Base-by-base conservation (phyloP, 768 basidiomycete genomes). In the Naematelia aurantialba region DNA sequence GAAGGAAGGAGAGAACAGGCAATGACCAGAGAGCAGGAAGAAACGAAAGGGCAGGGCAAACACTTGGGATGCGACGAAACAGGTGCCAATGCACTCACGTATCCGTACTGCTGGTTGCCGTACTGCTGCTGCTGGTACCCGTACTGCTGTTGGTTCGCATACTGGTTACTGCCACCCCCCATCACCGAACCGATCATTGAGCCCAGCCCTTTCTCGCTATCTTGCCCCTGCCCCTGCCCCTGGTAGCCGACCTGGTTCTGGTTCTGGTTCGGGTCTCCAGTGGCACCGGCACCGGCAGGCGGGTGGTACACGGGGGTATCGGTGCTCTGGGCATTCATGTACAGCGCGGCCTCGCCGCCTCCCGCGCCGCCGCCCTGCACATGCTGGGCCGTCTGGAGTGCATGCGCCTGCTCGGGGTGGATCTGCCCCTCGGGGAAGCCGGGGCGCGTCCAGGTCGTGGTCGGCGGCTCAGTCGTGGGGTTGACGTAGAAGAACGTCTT, bases 401-500 rank as follows among this genome's bases (percentile, higher is more conserved):
- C 58, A 14, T 47, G 57, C 17, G 50, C 59, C 49, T 69, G 68
- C 48, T 69, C 68, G n/a, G 65, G 62, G 21, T 62, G 56, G 13
- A 62, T 45, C 31, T 66, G 45, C 5, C 62, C 65, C 17, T 42
- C 30, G 3, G 52, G 25, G 13, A 69, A 27, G 14, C 31, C 29
- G 3, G 68, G 68, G 34, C 61, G 68, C 8, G 58, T 66, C 68
- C 68, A 69, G 24, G 62, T 55, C 17, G 59, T 66, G 11, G 68
- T 63, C 3, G 61, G 61, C 27, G 68, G 68, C 21, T 66, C 49
- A 22, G 65, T 69, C 3, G 60, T 53, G 1, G 68, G 65, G 54
- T 69, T 67, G 45, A 69, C 55, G 39, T 66, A 69, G 53, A 59
- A 66, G 49, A 49, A 66, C 3, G 64, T 66, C 26, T 65, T 52